A percentile compares a stretch with the other conserved stretches of the same genome.
phyloP scores from a whole-genome alignment of 2,329 filamentous ascomycete species.

The Spiromastix sp. region DNA sequence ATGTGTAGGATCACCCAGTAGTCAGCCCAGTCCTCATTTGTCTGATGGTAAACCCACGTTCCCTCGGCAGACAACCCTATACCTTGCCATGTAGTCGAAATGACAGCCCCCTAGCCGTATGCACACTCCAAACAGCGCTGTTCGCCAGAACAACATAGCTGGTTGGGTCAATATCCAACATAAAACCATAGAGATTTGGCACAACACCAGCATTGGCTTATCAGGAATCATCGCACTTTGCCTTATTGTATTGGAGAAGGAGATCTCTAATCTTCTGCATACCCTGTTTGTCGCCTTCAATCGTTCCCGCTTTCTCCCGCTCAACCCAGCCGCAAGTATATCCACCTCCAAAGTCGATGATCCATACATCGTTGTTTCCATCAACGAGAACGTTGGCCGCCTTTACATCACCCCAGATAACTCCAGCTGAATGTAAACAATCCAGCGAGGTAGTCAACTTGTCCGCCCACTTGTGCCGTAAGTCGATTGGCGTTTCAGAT shows the following conservation, averaged over 20 bases:
- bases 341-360: conserved; percentile 1
- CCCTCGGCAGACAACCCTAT: too few relatives aligned
- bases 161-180: too few relatives aligned
- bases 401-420: conserved; percentile 2
- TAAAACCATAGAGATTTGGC: too few relatives aligned
- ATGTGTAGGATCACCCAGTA: too few relatives aligned
- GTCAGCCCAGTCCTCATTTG: too few relatives aligned
- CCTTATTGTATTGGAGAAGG: not conserved
- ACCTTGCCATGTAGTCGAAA: too few relatives aligned
- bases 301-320: not conserved
- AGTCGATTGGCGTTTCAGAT: not conserved
- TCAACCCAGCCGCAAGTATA: conserved; percentile 1
- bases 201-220: too few relatives aligned
- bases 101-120: too few relatives aligned
- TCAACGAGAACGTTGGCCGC: not conserved
- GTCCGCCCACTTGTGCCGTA: conserved; percentile 2
- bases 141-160: too few relatives aligned
- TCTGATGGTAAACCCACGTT: too few relatives aligned
- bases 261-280: not conserved
- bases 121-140: too few relatives aligned
- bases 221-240: not conserved
- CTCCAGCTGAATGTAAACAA: not conserved
- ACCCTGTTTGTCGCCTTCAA: not conserved
- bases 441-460: conserved; percentile 1
- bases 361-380: not conserved